Evolutionary conservation across 805 yeast species (phyloP).

Genomic region (Starmera dryadoides): DNA sequence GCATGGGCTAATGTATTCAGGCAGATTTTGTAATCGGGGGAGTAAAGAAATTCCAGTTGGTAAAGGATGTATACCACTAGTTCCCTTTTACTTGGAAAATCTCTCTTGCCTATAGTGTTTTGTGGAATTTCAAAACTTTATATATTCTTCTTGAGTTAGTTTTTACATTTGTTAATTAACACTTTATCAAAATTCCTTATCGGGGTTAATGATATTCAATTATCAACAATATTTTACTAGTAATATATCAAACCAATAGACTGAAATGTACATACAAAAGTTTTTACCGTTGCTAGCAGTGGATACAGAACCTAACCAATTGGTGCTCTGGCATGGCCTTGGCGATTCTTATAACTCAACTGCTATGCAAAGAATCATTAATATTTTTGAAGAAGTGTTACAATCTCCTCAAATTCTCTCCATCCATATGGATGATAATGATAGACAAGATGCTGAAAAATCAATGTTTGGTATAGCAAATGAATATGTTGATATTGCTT

Average conservation of each 20-base stretch:
- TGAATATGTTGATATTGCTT: constrained; percentile 45
- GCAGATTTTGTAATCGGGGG: too few relatives aligned
- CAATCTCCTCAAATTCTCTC: constrained; percentile 51
- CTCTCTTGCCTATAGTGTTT: too few relatives aligned
- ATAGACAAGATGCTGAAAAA: constrained; percentile 40
- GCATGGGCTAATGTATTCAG: too few relatives aligned
- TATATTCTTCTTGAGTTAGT: too few relatives aligned
- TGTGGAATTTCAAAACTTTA: too few relatives aligned
- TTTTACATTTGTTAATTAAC: too few relatives aligned
- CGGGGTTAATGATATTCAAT: too few relatives aligned
- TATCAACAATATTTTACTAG: neutral
- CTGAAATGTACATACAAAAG: neutral
- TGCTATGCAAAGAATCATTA: constrained; percentile 42
- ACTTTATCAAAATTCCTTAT: too few relatives aligned
- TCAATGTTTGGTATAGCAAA: constrained; percentile 56
- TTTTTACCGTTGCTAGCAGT: neutral
- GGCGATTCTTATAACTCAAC: constrained; percentile 67
- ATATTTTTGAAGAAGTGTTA: constrained; percentile 31
- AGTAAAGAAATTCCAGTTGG: too few relatives aligned
- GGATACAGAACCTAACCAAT: constrained; percentile 26
- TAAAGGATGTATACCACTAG: too few relatives aligned
- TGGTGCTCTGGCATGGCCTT: constrained; percentile 81
- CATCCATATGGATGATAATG: constrained; percentile 41
- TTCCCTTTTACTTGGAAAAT: too few relatives aligned
- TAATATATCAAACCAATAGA: neutral